Evolutionary conservation across 371 early-diverging fungal genomes (phyloP).

Genomic region (Mortierella sp.): DNA sequence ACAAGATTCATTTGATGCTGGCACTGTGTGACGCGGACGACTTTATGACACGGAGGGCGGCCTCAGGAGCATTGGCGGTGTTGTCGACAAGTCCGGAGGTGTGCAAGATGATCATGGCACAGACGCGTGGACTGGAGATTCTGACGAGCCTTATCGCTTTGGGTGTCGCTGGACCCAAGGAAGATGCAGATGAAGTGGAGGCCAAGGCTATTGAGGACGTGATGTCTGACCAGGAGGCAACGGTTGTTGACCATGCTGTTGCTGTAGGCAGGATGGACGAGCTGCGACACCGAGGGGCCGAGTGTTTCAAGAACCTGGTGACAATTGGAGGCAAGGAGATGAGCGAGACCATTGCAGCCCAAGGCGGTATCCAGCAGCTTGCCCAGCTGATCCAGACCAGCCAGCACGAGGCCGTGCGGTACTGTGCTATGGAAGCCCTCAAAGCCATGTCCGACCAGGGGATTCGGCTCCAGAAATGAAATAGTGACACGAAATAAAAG

Average conservation of each 20-base stretch:
- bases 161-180: conserved; percentile 27
- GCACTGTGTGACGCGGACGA: conserved; percentile 92
- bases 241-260: conserved; percentile 66
- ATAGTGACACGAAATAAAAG: neutral
- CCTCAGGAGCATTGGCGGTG: conserved; percentile 91
- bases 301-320: conserved; percentile 72
- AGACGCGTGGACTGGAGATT: conserved; percentile 70
- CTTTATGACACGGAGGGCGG: conserved; percentile 85
- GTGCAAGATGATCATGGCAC: conserved; percentile 67
- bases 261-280: conserved; percentile 63
- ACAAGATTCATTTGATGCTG: conserved; percentile 80
- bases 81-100: conserved; percentile 71
- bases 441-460: conserved; percentile 67
- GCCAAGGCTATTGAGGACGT: conserved; percentile 67
- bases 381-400: conserved; percentile 62
- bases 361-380: conserved; percentile 51
- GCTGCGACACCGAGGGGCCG: conserved; percentile 70
- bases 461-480: conserved; percentile 37
- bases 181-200: conserved; percentile 44
- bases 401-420: conserved; percentile 65
- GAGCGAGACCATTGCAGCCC: conserved; percentile 39
- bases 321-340: conserved; percentile 53
- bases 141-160: conserved; percentile 61
- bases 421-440: conserved; percentile 70
- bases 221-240: conserved; percentile 69